Conservation (phyloP, 805 yeast genomes). For the Saturnispora serradocipensis region DNA sequence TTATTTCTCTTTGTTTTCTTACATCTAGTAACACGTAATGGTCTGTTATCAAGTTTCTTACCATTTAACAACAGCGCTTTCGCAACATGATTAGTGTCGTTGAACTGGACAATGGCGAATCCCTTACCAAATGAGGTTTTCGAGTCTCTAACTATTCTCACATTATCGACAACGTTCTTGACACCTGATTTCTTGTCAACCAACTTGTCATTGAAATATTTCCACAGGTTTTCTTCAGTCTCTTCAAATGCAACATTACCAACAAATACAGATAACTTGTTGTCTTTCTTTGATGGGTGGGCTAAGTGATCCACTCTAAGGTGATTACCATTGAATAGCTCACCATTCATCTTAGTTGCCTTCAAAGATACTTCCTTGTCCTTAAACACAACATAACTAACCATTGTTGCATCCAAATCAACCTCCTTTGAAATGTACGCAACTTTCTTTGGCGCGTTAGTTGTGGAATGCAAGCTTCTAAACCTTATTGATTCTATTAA, state of each 20-base stretch:
- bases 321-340: constrained; percentile 62
- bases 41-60: constrained; percentile 49
- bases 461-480: constrained; percentile 84
- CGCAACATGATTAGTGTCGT: constrained; percentile 59
- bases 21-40: constrained; percentile 69
- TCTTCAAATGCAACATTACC: constrained; percentile 94
- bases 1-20: constrained; percentile 31
- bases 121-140: constrained; percentile 96
- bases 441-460: constrained; percentile 82
- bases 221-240: constrained; percentile 83
- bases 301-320: constrained; percentile 88
- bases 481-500: constrained; percentile 69
- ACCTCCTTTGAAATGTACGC: constrained; percentile 77
- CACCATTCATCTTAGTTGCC: constrained; percentile 50
- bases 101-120: constrained; percentile 90
- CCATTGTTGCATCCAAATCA: constrained; percentile 72
- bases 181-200: constrained; percentile 33
- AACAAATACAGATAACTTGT: constrained; percentile 75
- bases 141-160: constrained; percentile 83
- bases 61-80: constrained; percentile 75
- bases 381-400: constrained; percentile 79
- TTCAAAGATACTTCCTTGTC: constrained; percentile 40
- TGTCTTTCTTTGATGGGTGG: constrained; percentile 81
- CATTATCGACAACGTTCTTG: constrained; percentile 54
- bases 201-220: constrained; percentile 49